Percentiles rank a stretch among this genome's conserved stretches.
phyloP scores from a whole-genome alignment of 2,329 filamentous ascomycete species.

The Sporothrix brunneoviolacea region DNA sequence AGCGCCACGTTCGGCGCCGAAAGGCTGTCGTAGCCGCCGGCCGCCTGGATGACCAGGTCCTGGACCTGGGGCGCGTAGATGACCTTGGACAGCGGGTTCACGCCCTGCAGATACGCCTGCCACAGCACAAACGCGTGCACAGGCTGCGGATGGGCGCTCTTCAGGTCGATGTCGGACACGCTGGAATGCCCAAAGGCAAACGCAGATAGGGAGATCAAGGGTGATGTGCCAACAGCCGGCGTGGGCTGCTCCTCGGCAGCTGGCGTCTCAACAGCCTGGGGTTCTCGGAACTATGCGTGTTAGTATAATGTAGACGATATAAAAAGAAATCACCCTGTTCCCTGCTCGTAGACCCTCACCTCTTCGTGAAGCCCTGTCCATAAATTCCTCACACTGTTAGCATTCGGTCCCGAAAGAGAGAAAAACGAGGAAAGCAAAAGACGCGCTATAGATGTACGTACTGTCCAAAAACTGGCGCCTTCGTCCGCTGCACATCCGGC shows the following conservation, averaged over 20 bases:
- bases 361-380: constrained; percentile 21
- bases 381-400: constrained; percentile 16
- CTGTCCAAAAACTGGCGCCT: constrained; percentile 9
- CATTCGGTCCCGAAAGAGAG: constrained; percentile 18
- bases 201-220: constrained; percentile 35
- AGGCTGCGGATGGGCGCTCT: constrained; percentile 29
- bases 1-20: constrained; percentile 18
- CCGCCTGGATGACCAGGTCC: constrained; percentile 19
- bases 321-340: neutral
- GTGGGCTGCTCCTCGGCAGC: constrained; percentile 12
- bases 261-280: constrained; percentile 13
- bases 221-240: constrained; percentile 38
- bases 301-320: neutral
- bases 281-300: constrained; percentile 18
- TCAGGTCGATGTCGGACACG: constrained; percentile 4
- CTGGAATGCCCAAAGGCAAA: constrained; percentile 16
- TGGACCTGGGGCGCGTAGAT: constrained; percentile 43
- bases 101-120: constrained; percentile 41
- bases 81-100: constrained; percentile 47
- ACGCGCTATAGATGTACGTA: neutral
- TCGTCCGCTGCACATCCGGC: neutral
- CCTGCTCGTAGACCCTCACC: constrained; percentile 1
- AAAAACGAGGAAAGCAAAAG: no score
- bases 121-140: constrained; percentile 28
- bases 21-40: constrained; percentile 6